phyloP scores from a whole-genome alignment of 495 filamentous ascomycete genomes.

The Penicillium taxi region DNA sequence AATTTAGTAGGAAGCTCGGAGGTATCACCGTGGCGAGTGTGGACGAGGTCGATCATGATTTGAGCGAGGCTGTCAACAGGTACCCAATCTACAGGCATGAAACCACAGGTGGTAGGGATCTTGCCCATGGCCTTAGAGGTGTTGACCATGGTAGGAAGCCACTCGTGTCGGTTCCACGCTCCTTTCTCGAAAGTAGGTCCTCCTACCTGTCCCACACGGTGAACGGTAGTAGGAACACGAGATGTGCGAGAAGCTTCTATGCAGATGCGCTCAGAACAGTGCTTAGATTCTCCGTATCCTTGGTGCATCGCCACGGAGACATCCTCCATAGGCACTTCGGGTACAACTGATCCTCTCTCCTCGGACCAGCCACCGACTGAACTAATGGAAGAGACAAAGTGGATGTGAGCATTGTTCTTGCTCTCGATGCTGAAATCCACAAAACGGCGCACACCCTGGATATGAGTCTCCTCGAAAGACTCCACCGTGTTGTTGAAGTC shows the following conservation, averaged over 20 bases:
- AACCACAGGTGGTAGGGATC: constrained; percentile 15
- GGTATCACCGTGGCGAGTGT: constrained; percentile 8
- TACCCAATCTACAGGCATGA: constrained; percentile 19
- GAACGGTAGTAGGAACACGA: constrained; percentile 37
- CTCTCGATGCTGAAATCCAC: constrained; percentile 44
- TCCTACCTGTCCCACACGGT: constrained; percentile 52
- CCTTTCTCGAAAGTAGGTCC: constrained; percentile 34
- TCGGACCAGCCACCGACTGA: constrained; percentile 31
- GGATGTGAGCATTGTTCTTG: constrained; percentile 36
- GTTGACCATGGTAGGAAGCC: constrained; percentile 29
- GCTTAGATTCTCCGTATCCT: constrained; percentile 54
- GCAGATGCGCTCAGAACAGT: constrained; percentile 45
- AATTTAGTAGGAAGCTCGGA: constrained; percentile 5
- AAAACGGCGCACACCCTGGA: constrained; percentile 45
- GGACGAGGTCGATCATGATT: constrained; percentile 16
- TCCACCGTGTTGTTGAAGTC: constrained; percentile 53
- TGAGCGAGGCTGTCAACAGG: constrained; percentile 18
- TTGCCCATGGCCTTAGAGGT: constrained; percentile 23
- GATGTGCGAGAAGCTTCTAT: constrained; percentile 32
- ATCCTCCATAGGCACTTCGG: constrained; percentile 42
- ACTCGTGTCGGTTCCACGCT: constrained; percentile 32
- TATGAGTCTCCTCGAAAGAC: constrained; percentile 49
- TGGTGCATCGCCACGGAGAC: constrained; percentile 20
- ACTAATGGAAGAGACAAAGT: constrained; percentile 52
- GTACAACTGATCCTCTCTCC: constrained; percentile 27